Conservation (phyloP, 148 eudicot genomes). For the Fallopia convolvulus region DNA sequence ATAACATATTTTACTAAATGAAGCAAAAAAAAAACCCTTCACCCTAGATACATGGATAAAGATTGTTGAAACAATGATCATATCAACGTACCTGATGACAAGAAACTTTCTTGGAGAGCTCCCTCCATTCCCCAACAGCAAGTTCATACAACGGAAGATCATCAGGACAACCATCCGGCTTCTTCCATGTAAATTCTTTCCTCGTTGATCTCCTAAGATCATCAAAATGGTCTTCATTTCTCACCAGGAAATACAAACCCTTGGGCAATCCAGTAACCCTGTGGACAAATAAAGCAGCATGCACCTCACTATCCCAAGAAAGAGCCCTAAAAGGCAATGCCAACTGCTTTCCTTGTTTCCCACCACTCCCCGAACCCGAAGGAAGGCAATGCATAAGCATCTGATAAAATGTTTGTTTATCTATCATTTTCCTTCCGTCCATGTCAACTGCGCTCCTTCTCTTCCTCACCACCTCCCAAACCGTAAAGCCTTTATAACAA, state of each 20-base stretch:
- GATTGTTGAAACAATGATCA: not conserved
- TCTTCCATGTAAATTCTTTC: slow-evolving; percentile 71
- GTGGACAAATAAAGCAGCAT: slow-evolving; percentile 83
- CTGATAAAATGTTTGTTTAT: slow-evolving; percentile 67
- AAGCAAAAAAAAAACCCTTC: no score
- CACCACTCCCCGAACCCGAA: slow-evolving; percentile 45
- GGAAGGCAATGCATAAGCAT: slow-evolving; percentile 86
- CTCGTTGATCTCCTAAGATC: slow-evolving; percentile 55
- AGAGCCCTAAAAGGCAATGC: slow-evolving; percentile 85
- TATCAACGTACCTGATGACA: slow-evolving; percentile 70
- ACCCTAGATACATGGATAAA: not conserved
- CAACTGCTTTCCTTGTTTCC: slow-evolving; percentile 59
- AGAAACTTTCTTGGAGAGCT: slow-evolving; percentile 62
- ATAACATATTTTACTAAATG: no score
- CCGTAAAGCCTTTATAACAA: slow-evolving; percentile 49
- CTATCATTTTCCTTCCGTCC: slow-evolving; percentile 63
- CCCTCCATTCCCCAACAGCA: slow-evolving; percentile 43
- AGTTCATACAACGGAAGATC: slow-evolving; percentile 79
- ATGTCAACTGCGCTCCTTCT: slow-evolving; percentile 94
- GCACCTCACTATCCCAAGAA: slow-evolving; percentile 86
- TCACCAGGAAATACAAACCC: slow-evolving; percentile 86
- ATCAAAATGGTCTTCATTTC: slow-evolving; percentile 72
- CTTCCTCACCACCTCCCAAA: slow-evolving; percentile 67
- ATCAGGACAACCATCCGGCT: slow-evolving; percentile 83
- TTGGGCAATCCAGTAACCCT: slow-evolving; percentile 67